Percentiles rank a stretch among this genome's conserved stretches.
phyloP scores from a whole-genome alignment of 73 alveolate species.

The Paramecium octaurelia region DNA sequence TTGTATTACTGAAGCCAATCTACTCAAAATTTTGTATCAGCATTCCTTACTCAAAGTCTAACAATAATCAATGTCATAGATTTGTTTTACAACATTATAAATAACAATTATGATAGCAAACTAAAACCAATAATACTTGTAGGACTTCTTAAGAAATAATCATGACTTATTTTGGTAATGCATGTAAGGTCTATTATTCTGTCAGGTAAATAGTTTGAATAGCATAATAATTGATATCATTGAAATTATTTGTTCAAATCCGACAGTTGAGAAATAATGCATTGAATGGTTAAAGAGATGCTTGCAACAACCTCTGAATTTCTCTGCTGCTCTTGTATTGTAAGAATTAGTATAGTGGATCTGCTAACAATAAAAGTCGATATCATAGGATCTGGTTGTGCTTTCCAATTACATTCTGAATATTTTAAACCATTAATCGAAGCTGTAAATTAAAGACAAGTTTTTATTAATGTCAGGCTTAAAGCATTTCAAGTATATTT shows the following conservation, averaged over 20 bases:
- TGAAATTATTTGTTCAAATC: background rate
- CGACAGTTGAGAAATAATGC: background rate
- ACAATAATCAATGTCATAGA: background rate
- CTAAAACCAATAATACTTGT: background rate
- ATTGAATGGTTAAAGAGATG: conserved; percentile 13
- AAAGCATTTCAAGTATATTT: background rate
- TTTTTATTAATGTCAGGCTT: background rate
- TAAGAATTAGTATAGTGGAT: background rate
- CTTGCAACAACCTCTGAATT: background rate
- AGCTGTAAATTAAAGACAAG: background rate
- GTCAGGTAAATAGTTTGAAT: background rate
- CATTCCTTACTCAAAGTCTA: background rate
- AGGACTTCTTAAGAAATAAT: background rate
- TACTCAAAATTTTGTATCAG: background rate
- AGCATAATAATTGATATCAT: background rate
- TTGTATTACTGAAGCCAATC: background rate
- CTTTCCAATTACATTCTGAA: background rate
- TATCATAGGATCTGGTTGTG: background rate
- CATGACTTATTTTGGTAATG: background rate
- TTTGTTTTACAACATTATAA: background rate
- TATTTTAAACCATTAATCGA: background rate
- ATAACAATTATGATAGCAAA: background rate
- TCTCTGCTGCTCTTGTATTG: background rate
- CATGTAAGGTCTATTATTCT: background rate
- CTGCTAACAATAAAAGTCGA: background rate